These are phyloP conservation scores for Tritrichomonas musculus DNA, from an alignment of 208 protist species.

Conservation along the genomic window DNA sequence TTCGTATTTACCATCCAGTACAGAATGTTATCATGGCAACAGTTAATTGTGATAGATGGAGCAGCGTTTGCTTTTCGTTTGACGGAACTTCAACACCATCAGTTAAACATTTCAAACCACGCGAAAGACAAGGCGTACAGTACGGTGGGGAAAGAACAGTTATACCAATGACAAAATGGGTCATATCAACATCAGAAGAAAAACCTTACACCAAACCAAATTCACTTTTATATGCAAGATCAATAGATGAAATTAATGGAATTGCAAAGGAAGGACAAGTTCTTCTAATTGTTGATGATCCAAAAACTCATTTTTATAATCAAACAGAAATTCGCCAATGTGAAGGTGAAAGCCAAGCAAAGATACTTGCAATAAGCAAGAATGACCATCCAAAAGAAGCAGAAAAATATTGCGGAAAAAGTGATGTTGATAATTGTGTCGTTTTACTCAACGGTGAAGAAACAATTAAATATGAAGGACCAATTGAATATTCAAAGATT, in stretches of 20 bases:
- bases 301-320: neutral
- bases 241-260: neutral
- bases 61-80: neutral
- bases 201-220: neutral
- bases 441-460: neutral
- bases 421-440: neutral
- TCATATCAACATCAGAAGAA: neutral
- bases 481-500: neutral
- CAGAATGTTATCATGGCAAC: neutral
- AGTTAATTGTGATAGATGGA: neutral
- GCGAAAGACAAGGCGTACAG: neutral
- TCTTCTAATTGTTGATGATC: neutral
- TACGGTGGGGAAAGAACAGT: neutral
- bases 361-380: neutral
- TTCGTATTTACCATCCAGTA: neutral
- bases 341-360: neutral
- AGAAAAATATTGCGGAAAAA: neutral
- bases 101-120: neutral
- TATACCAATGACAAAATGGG: neutral
- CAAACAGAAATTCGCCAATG: neutral
- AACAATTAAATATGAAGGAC: neutral
- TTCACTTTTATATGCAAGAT: neutral
- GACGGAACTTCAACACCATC: neutral
- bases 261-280: neutral
- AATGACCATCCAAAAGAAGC: neutral